These are phyloP conservation scores for Aspergillus quadrilineatus DNA, from an alignment of 2,329 filamentous ascomycete genomes.

Conservation along the genomic window DNA sequence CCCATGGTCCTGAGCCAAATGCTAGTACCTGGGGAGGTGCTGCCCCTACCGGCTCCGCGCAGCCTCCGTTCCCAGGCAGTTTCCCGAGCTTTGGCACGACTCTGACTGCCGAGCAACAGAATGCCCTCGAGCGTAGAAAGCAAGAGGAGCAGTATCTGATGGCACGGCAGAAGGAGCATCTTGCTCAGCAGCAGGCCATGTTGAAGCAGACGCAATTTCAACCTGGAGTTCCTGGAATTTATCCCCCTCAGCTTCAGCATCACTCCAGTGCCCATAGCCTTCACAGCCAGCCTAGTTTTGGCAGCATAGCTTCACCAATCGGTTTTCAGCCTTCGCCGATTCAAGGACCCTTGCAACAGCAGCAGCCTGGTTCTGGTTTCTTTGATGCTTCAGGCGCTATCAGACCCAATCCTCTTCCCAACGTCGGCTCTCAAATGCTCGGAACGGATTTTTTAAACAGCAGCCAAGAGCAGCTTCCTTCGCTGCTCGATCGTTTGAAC, in stretches of 20 bases:
- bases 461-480: constrained; percentile 70
- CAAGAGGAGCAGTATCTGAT: constrained; percentile 98
- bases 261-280: constrained; percentile 94
- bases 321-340: constrained; percentile 63
- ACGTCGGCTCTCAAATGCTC: constrained; percentile 41
- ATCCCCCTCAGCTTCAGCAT: constrained; percentile 72
- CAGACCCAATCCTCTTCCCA: constrained; percentile 45
- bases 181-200: constrained; percentile 80
- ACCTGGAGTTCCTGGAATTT: constrained; percentile 48
- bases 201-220: constrained; percentile 70
- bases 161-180: constrained; percentile 90
- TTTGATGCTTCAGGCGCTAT: constrained; percentile 58
- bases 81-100: constrained; percentile 97
- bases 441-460: constrained; percentile 54
- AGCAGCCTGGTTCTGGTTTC: constrained; percentile 61
- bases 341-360: constrained; percentile 57
- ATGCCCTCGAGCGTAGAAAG: constrained; percentile 91
- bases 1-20: constrained; percentile 71
- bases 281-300: constrained; percentile 95
- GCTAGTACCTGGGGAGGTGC: constrained; percentile 51
- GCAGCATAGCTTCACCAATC: constrained; percentile 86
- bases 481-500: constrained; percentile 65
- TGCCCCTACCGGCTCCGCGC: constrained; percentile 59
- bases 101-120: constrained; percentile 94
- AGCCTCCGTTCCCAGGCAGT: constrained; percentile 86